Base-by-base conservation (phyloP, 1,139 yeast genomes). In the Yamadazyma sp. region DNA sequence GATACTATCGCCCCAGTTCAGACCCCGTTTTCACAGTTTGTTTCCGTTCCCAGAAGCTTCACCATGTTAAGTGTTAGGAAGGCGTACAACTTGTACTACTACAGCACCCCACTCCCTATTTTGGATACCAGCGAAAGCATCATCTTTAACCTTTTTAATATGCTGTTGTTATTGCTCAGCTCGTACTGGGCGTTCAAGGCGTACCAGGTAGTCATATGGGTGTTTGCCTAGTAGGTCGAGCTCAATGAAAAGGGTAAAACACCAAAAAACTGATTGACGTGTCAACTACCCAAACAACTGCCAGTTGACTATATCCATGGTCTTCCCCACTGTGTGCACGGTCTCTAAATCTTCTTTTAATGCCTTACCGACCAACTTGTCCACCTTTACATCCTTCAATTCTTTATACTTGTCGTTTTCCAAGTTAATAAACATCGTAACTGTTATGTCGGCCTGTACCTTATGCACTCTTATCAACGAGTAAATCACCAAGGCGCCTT, bases 391-490 rank as follows among this genome's bases (percentile, higher is more conserved):
- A 9, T 23, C 35, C 14, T 34, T 37, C 6, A 42, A 17, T n/a
- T 18, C 27, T 7, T 32, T 14, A 23, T 39, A 37, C 3, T 17
- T 20, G 3, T 26, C 18, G n/a, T 39, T 42, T 7, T 35, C 34
- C 12, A 35, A 32, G 18, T 30, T 37, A 16, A 42, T 24, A 18
- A 40, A 42, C 12, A 40, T 33, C 26, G 85, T 75, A 14, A 86
- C 59, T 37, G 86, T 54, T 2, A 83, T 69, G 58, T 87, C 95
- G 0, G 94, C 81, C 1, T 62, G 61, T 0, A 66, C 79, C 36
- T 66, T 69, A 3, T 55, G 53, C 29, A 83, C 53, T 37, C 89
- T 66, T 17, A 83, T 61, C 36, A 84, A 58, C 1, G 78, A 81
- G 17, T 83, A 50, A 18, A 41, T 28, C 9, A 38, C 40, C 16